phyloP scores from a whole-genome alignment of 2,329 filamentous ascomycete genomes.

The Septoria linicola region DNA sequence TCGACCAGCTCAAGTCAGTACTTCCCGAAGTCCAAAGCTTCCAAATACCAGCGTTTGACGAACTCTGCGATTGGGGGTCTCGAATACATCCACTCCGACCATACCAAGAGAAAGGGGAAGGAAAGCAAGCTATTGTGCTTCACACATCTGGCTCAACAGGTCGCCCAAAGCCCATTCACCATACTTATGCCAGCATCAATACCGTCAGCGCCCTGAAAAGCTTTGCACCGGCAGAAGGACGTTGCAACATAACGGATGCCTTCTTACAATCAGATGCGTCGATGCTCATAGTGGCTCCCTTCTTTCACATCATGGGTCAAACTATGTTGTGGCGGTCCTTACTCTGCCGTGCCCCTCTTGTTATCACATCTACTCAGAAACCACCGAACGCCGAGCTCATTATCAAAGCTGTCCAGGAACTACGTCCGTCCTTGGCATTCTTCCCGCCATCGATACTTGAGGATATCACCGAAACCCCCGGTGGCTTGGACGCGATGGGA shows the following conservation, averaged over 20 bases:
- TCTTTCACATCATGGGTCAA: not conserved
- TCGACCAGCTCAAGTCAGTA: no score
- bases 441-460: not conserved
- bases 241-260: not conserved
- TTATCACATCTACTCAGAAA: no score
- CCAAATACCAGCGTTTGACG: no score
- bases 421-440: not conserved
- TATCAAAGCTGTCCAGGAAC: not conserved
- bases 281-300: not conserved
- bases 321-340: not conserved
- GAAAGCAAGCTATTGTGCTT: no score
- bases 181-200: not conserved
- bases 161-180: slow-evolving; percentile 1
- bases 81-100: no score
- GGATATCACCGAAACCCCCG: not conserved
- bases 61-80: no score
- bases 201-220: not conserved
- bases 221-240: not conserved
- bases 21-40: no score
- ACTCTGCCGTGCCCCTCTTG: not conserved
- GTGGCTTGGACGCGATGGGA: not conserved
- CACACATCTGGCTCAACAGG: slow-evolving; percentile 6
- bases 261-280: not conserved
- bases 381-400: not conserved
- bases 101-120: no score